These are phyloP conservation scores for Tulasnella sp. DNA, from an alignment of 768 basidiomycete species.

Conservation along the genomic window DNA sequence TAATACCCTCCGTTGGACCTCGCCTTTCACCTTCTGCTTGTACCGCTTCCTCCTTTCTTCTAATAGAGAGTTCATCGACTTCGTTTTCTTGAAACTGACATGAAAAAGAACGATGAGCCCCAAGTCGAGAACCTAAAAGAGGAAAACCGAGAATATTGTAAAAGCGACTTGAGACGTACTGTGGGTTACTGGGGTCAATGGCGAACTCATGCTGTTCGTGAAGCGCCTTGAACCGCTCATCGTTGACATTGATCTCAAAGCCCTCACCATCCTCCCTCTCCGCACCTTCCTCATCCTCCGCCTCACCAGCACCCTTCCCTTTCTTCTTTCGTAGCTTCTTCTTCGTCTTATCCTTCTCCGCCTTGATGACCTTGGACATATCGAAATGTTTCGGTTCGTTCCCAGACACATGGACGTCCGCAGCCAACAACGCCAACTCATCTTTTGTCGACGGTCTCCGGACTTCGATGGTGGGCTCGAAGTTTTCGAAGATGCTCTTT, in stretches of 20 bases:
- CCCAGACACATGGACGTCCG: conserved; percentile 41
- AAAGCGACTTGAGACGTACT: no score
- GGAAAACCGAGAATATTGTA: no score
- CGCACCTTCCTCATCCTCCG: conserved; percentile 37
- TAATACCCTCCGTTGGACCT: not conserved
- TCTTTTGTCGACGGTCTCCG: conserved; percentile 40
- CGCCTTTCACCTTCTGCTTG: conserved; percentile 26
- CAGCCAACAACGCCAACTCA: conserved; percentile 53
- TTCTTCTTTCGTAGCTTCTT: conserved; percentile 32
- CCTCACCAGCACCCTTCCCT: conserved; percentile 36
- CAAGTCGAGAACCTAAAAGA: not conserved
- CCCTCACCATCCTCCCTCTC: conserved; percentile 56
- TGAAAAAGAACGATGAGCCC: not conserved
- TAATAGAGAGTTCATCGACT: conserved; percentile 75
- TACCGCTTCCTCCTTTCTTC: conserved; percentile 70
- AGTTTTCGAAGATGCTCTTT: not conserved
- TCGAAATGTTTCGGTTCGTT: conserved; percentile 71
- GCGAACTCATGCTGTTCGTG: conserved; percentile 88
- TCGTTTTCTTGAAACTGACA: conserved; percentile 88
- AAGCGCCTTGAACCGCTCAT: conserved; percentile 77
- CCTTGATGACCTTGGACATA: conserved; percentile 77
- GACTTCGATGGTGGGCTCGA: conserved; percentile 16
- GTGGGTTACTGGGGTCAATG: conserved; percentile 92
- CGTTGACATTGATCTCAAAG: conserved; percentile 75
- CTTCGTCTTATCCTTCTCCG: conserved; percentile 56